Percentiles rank a stretch among this genome's conserved stretches.
phyloP scores from a whole-genome alignment of 176 grass and related monocot species.

The Ampelocalamus luodianensis region DNA sequence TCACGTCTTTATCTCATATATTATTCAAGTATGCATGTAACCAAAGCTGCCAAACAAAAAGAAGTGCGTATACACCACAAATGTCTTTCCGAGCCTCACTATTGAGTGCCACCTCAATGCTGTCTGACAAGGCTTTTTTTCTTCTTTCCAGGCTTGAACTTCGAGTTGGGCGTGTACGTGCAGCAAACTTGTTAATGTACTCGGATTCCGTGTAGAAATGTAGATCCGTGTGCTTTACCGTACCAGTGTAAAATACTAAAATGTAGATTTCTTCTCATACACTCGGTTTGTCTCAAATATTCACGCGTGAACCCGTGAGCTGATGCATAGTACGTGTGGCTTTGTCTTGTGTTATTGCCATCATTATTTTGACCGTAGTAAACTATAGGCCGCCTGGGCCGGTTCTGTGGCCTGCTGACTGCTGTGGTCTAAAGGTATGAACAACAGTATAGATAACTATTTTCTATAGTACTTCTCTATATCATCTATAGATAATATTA shows the following conservation, averaged over 20 bases:
- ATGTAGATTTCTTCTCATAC: background rate
- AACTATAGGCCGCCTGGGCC: background rate
- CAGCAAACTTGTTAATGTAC: background rate
- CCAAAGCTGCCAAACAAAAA: background rate
- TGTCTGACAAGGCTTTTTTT: background rate
- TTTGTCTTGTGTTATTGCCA: no score
- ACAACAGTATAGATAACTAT: no score
- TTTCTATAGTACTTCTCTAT: no score
- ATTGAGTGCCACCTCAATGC: background rate
- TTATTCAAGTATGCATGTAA: background rate
- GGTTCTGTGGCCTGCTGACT: background rate
- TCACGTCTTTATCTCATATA: background rate
- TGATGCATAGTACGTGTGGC: background rate
- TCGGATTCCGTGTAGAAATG: constrained; percentile 37
- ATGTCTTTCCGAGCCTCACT: background rate
- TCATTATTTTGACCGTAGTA: background rate
- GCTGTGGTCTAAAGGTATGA: background rate
- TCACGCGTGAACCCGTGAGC: no score
- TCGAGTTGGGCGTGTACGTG: background rate
- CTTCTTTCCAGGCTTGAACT: constrained; percentile 45
- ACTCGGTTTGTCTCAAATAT: background rate
- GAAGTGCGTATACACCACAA: background rate
- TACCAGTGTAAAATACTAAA: constrained; percentile 44
- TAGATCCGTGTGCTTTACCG: constrained; percentile 19
- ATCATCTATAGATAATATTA: no score